phyloP scores from a whole-genome alignment of 257 asterid genomes.

The Solanum piurae region DNA sequence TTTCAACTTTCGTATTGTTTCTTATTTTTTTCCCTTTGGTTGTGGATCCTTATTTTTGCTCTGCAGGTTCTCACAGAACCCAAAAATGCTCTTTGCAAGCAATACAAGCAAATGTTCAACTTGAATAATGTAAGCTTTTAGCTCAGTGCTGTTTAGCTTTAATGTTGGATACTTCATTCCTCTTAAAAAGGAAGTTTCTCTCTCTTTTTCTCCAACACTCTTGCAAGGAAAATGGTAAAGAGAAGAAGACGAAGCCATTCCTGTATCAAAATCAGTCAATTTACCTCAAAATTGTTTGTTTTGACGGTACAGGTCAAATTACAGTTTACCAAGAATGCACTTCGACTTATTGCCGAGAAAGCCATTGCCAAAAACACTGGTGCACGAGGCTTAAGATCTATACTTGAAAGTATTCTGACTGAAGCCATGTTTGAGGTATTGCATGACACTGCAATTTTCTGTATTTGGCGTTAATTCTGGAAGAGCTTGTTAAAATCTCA shows the following conservation, averaged over 20 bases:
- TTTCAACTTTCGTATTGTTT: not conserved
- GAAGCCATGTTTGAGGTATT: constrained; percentile 95
- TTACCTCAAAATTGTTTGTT: not conserved
- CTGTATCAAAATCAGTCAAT: not conserved
- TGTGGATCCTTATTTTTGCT: not conserved
- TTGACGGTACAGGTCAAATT: constrained; percentile 43
- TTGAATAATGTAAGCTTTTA: constrained; percentile 60
- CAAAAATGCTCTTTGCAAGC: constrained; percentile 85
- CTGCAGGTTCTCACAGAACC: constrained; percentile 78
- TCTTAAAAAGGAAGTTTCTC: not conserved
- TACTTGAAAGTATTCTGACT: constrained; percentile 66
- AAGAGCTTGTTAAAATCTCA: not conserved
- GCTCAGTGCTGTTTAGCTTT: not conserved
- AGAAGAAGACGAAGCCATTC: not conserved
- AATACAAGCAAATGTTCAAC: constrained; percentile 78
- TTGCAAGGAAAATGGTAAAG: not conserved
- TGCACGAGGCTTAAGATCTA: constrained; percentile 93
- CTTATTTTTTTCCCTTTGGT: not conserved
- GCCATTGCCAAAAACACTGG: constrained; percentile 77
- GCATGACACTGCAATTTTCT: not conserved
- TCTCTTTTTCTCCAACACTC: not conserved
- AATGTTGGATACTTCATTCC: not conserved
- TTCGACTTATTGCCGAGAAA: constrained; percentile 66
- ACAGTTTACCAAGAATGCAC: constrained; percentile 53
- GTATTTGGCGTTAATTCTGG: not conserved